Evolutionary conservation across 2,329 filamentous ascomycete genomes (phyloP), one percentile per base, ranked within the genome.

Genomic region (Bisporella sp.): DNA sequence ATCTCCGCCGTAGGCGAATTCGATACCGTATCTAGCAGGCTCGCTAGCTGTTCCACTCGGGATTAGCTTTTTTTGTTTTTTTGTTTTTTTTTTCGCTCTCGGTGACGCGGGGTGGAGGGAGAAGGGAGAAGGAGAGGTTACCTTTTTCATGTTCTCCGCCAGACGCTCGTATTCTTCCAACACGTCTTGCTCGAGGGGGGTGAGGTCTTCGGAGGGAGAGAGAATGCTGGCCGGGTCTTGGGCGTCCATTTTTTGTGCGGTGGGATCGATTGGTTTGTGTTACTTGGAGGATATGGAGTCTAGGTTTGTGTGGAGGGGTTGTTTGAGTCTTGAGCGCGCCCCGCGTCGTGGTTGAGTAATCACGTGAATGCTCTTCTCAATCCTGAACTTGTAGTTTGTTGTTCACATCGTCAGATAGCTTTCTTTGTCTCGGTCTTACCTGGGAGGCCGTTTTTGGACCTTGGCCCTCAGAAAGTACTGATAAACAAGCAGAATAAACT

Each of bases 141-240:
- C 93, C 72, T 86, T 86, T 64, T 95, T 95, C 77, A 99, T 85
- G 65, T 97, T 99, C 60, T 86, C 85, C 0, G 92, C 81, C 32
- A 99, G 72, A 11, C 85, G 78, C 59, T 92, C 83, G 65, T 99
- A 99, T 69, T 99, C 93, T 55, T 97, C 90, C 1, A 99, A 75
- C 1, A 99, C 86, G 66, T 97, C 89, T 68, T 96, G 91, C 72
- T 99, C 91, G 6, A 95, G 78, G 4, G 89, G 85, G 1, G 84
- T 78, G 54, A 96, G 74, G 61, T 84, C 81, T 28, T 65, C 64
- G 35, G 35, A 45, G 9, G 43, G 39, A 39, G 31, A 48, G 45
- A 5, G 46, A 33, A 3, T 39, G 37, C 28, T 33, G 32, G 52
- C 33, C 31, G 46, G 31, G 5, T 47, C 49, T 28, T 29, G 44